phyloP scores from a whole-genome alignment of 2,329 filamentous ascomycete species.

The Chalara sp. region DNA sequence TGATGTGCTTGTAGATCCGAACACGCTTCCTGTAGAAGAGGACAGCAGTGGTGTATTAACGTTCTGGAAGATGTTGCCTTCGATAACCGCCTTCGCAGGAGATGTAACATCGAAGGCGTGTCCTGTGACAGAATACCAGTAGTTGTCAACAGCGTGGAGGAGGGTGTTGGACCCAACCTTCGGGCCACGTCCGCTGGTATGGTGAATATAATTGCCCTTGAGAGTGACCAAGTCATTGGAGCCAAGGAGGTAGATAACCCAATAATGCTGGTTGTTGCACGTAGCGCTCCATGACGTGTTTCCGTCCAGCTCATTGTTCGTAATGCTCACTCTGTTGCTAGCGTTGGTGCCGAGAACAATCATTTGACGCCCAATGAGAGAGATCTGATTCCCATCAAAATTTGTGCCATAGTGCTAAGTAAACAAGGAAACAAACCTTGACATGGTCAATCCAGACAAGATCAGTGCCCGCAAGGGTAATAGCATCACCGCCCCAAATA shows the following conservation, averaged over 20 bases:
- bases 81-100: conserved; percentile 29
- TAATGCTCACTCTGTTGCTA: conserved; percentile 33
- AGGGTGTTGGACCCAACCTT: conserved; percentile 30
- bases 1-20: no score
- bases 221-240: conserved; percentile 33
- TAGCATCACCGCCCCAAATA: conserved; percentile 33
- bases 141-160: conserved; percentile 34
- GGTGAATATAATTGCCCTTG: conserved; percentile 34
- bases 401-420: background rate
- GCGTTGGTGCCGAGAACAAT: conserved; percentile 27
- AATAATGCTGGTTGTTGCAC: conserved; percentile 41
- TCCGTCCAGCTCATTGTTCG: conserved; percentile 39
- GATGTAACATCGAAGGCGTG: conserved; percentile 36
- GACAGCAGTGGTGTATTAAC: no score
- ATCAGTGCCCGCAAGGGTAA: conserved; percentile 28
- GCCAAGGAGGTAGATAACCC: conserved; percentile 34
- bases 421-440: conserved; percentile 11
- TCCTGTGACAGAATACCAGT: conserved; percentile 32
- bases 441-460: conserved; percentile 32
- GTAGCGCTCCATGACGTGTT: conserved; percentile 33
- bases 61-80: conserved; percentile 35
- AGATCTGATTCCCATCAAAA: conserved; percentile 17
- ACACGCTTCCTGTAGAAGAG: no score
- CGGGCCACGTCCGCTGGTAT: conserved; percentile 35
- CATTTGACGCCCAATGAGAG: conserved; percentile 30